phyloP scores from a whole-genome alignment of 2,329 filamentous ascomycete species.

The Pseudogymnoascus sp. region DNA sequence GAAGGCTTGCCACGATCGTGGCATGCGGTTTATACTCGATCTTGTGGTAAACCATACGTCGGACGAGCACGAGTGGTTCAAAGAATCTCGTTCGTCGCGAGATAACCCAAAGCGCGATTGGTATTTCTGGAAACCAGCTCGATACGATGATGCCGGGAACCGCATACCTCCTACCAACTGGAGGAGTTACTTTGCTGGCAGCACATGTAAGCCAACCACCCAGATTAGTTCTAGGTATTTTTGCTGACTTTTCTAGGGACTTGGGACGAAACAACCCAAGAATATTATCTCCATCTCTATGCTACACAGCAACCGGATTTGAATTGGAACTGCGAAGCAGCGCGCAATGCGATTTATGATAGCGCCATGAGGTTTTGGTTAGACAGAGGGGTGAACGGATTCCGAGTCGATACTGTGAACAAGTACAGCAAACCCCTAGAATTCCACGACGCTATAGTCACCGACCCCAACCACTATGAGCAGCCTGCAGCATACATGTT shows the following conservation, averaged over 20 bases:
- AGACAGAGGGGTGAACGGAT: constrained; percentile 61
- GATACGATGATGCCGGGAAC: constrained; percentile 45
- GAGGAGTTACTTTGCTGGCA: constrained; percentile 52
- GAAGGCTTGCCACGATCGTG: constrained; percentile 47
- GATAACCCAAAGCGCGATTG: constrained; percentile 47
- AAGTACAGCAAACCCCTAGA: constrained; percentile 56
- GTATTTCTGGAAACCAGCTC: constrained; percentile 57
- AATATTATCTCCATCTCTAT: constrained; percentile 74
- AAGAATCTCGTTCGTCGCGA: constrained; percentile 42
- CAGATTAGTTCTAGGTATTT: not conserved
- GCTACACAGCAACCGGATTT: constrained; percentile 69
- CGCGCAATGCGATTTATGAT: constrained; percentile 61
- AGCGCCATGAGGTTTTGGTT: constrained; percentile 76
- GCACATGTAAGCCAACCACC: constrained; percentile 45
- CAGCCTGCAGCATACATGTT: constrained; percentile 50
- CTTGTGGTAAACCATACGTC: constrained; percentile 73
- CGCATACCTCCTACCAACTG: constrained; percentile 68
- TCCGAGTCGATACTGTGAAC: constrained; percentile 67
- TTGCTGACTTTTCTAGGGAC: constrained; percentile 11
- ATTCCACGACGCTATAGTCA: constrained; percentile 50
- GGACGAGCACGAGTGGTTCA: constrained; percentile 59
- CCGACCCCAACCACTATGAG: constrained; percentile 33
- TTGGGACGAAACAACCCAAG: constrained; percentile 59
- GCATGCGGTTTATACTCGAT: constrained; percentile 65
- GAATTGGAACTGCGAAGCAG: constrained; percentile 68